Percentiles rank a stretch among this genome's conserved stretches.
These are phyloP conservation scores for Dioscorea cayenensis DNA, from an alignment of 116 monocot species.

Conservation along the genomic window DNA sequence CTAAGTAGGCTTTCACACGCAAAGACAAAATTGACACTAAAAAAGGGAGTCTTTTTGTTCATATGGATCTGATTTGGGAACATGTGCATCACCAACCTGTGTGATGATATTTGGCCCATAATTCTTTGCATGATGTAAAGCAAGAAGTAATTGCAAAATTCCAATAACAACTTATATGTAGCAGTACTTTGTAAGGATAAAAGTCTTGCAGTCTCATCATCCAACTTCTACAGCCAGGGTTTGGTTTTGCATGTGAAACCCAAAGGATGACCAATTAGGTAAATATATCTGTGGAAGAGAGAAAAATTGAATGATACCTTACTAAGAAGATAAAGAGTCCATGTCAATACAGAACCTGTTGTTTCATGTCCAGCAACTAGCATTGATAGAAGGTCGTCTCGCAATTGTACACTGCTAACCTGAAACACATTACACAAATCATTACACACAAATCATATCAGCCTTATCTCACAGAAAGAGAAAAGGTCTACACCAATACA, in stretches of 20 bases:
- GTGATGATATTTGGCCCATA: too few relatives aligned
- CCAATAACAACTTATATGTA: too few relatives aligned
- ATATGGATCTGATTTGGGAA: too few relatives aligned
- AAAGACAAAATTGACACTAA: too few relatives aligned
- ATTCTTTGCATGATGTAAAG: too few relatives aligned
- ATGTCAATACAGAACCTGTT: constrained; percentile 91
- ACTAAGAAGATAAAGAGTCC: constrained; percentile 92
- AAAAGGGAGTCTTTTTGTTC: too few relatives aligned
- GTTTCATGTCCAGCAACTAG: constrained; percentile 98
- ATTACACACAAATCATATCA: background rate
- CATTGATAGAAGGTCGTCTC: constrained; percentile 95
- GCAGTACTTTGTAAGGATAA: too few relatives aligned
- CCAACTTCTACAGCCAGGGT: background rate
- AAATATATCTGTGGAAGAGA: background rate
- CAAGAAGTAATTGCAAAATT: too few relatives aligned
- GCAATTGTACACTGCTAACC: constrained; percentile 83
- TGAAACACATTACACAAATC: constrained; percentile 20
- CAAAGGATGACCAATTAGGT: background rate
- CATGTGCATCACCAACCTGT: too few relatives aligned
- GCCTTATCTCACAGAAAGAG: background rate
- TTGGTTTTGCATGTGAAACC: background rate
- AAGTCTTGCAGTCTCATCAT: background rate
- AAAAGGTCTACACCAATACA: background rate
- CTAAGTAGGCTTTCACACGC: too few relatives aligned
- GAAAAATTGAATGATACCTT: constrained; percentile 52